Evolutionary conservation across 2,329 filamentous ascomycete genomes (phyloP).

Genomic region (Hypoxylon sp.): DNA sequence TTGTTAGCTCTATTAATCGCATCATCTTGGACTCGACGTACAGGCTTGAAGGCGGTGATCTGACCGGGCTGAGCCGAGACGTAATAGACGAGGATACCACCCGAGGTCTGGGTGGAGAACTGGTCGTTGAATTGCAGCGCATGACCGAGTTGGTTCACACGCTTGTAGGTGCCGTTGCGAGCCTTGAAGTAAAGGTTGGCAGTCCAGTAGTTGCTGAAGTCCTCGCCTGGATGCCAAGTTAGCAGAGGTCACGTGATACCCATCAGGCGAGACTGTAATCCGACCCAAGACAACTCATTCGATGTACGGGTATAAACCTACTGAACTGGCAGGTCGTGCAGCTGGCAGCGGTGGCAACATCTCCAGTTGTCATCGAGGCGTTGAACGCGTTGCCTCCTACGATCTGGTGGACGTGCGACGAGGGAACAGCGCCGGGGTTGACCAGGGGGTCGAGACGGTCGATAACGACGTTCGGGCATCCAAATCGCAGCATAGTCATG

Average conservation of each 20-base stretch:
- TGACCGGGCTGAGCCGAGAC: slow-evolving; percentile 56
- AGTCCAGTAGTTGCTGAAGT: slow-evolving; percentile 52
- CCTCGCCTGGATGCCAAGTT: slow-evolving; percentile 39
- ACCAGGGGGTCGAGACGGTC: slow-evolving; percentile 53
- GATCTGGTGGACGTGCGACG: slow-evolving; percentile 68
- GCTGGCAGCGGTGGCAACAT: slow-evolving; percentile 52
- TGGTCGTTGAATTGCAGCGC: slow-evolving; percentile 60
- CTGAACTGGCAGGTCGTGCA: slow-evolving; percentile 57
- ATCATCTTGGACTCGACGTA: slow-evolving; percentile 64
- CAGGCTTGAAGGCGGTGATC: slow-evolving; percentile 61
- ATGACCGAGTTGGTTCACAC: slow-evolving; percentile 60
- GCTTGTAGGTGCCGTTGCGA: slow-evolving; percentile 49
- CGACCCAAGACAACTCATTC: neutral
- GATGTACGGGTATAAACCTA: slow-evolving; percentile 2
- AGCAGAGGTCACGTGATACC: slow-evolving; percentile 1
- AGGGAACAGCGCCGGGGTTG: slow-evolving; percentile 60
- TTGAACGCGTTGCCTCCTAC: slow-evolving; percentile 63
- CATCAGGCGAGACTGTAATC: no score
- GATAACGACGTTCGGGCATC: slow-evolving; percentile 66
- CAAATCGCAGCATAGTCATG: slow-evolving; percentile 49
- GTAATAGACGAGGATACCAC: slow-evolving; percentile 61
- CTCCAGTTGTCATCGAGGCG: slow-evolving; percentile 55
- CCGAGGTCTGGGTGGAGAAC: slow-evolving; percentile 57
- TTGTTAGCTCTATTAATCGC: slow-evolving; percentile 55
- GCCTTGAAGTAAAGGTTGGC: slow-evolving; percentile 52